These are phyloP conservation scores for Lachancea waltii DNA, from an alignment of 805 yeast species.

Conservation along the genomic window DNA sequence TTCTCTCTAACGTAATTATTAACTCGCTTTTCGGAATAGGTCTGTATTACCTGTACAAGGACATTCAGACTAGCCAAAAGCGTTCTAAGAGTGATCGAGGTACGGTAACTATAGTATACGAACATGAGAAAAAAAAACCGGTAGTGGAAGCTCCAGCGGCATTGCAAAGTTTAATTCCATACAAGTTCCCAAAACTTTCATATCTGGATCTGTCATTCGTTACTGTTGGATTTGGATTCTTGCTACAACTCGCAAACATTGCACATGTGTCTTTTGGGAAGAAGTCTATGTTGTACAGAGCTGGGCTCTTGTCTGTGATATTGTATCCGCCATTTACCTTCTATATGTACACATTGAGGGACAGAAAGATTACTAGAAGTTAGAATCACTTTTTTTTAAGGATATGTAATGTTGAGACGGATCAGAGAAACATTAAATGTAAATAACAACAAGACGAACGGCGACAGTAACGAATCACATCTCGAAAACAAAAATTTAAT, in stretches of 20 bases:
- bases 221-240: conserved; percentile 20
- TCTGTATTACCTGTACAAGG: conserved; percentile 19
- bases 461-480: too few relatives aligned
- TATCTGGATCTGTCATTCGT: conserved; percentile 20
- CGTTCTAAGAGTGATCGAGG: conserved; percentile 7
- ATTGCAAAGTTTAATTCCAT: background rate
- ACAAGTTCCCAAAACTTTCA: conserved; percentile 15
- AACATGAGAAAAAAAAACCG: conserved; percentile 11
- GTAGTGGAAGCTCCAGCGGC: conserved; percentile 1
- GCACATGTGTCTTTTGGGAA: conserved; percentile 18
- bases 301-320: conserved; percentile 15
- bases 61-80: conserved; percentile 12
- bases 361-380: background rate
- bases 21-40: conserved; percentile 19
- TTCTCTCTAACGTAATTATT: conserved; percentile 13
- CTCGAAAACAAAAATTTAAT: too few relatives aligned
- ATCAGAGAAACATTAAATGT: background rate
- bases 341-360: conserved; percentile 5
- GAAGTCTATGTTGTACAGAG: conserved; percentile 15
- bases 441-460: too few relatives aligned
- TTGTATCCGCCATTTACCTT: conserved; percentile 16
- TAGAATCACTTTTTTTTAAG: background rate
- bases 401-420: background rate
- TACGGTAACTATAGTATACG: conserved; percentile 13
- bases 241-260: conserved; percentile 18